These are phyloP conservation scores for Lippia alba DNA, from an alignment of 305 asterid genomes.

Conservation along the genomic window DNA sequence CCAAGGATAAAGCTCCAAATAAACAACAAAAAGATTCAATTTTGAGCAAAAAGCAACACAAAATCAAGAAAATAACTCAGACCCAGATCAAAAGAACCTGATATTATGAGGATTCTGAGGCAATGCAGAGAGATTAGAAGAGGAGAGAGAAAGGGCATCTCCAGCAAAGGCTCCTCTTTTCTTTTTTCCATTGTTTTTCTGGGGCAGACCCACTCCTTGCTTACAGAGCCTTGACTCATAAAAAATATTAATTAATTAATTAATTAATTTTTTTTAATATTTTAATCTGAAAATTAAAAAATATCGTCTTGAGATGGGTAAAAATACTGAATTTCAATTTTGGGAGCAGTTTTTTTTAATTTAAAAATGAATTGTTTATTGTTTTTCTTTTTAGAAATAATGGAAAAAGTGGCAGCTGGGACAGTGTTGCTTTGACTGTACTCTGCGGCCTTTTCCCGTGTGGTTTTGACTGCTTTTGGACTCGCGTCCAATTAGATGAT, in stretches of 20 bases:
- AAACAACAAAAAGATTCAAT: constrained; percentile 26
- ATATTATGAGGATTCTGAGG: constrained; percentile 35
- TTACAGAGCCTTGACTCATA: constrained; percentile 35
- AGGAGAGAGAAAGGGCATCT: constrained; percentile 55
- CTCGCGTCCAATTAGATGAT: constrained; percentile 27
- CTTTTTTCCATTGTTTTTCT: constrained; percentile 29
- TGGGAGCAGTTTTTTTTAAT: constrained; percentile 8
- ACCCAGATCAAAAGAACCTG: constrained; percentile 44
- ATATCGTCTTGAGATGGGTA: constrained; percentile 27
- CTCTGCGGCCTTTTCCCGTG: constrained; percentile 48
- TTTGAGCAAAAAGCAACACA: constrained; percentile 23
- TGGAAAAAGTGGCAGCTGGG: constrained; percentile 44
- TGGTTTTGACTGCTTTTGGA: constrained; percentile 61
- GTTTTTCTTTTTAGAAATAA: constrained; percentile 14
- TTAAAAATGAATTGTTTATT: not conserved
- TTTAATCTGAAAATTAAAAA: constrained; percentile 8
- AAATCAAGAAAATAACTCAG: constrained; percentile 33
- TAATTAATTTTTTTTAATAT: no score
- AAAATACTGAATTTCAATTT: constrained; percentile 46
- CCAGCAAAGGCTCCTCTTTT: constrained; percentile 36
- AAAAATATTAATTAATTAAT: constrained; percentile 14
- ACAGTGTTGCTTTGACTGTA: constrained; percentile 59
- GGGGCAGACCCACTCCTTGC: constrained; percentile 44
- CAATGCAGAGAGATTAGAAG: constrained; percentile 34
- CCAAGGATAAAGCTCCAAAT: constrained; percentile 7